phyloP scores from a whole-genome alignment of 495 filamentous ascomycete genomes.

The Massariosphaeria phaeospora region DNA sequence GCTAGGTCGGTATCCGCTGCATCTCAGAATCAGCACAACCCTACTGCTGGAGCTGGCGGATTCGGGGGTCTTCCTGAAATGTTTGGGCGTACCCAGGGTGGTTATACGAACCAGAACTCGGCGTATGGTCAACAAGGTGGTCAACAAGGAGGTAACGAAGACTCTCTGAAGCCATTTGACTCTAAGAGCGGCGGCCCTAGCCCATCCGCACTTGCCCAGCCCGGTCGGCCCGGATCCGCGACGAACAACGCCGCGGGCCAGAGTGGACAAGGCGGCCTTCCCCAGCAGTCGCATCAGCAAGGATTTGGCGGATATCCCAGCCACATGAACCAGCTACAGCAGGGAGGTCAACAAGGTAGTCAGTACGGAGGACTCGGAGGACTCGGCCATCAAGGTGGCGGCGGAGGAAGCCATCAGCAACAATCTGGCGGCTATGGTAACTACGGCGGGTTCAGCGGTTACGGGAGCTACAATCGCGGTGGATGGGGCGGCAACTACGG shows the following conservation, averaged over 20 bases:
- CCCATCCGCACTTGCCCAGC: slow-evolving; percentile 64
- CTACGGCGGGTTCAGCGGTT: slow-evolving; percentile 42
- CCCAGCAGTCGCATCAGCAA: slow-evolving; percentile 66
- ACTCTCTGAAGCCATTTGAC: slow-evolving; percentile 73
- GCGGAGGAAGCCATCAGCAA: slow-evolving; percentile 60
- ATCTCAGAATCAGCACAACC: slow-evolving; percentile 57
- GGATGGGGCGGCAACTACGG: slow-evolving; percentile 54
- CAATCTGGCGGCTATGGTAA: slow-evolving; percentile 49
- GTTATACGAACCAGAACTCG: slow-evolving; percentile 64
- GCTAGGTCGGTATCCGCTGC: slow-evolving; percentile 73
- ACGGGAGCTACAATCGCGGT: slow-evolving; percentile 42
- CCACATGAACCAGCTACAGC: slow-evolving; percentile 61
- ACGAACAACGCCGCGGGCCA: slow-evolving; percentile 56
- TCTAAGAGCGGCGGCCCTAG: slow-evolving; percentile 73
- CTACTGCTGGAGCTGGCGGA: slow-evolving; percentile 50
- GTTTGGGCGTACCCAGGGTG: slow-evolving; percentile 65
- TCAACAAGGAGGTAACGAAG: slow-evolving; percentile 54
- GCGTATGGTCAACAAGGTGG: slow-evolving; percentile 59
- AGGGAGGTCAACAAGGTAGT: slow-evolving; percentile 56
- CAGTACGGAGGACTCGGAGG: slow-evolving; percentile 67
- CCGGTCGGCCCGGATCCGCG: slow-evolving; percentile 78
- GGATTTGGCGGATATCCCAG: slow-evolving; percentile 70
- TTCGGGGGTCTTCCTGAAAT: slow-evolving; percentile 74
- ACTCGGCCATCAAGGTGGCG: slow-evolving; percentile 59
- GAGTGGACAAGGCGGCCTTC: slow-evolving; percentile 60